Conservation (phyloP, 768 basidiomycete genomes). For the Leccinum subgranulosum region DNA sequence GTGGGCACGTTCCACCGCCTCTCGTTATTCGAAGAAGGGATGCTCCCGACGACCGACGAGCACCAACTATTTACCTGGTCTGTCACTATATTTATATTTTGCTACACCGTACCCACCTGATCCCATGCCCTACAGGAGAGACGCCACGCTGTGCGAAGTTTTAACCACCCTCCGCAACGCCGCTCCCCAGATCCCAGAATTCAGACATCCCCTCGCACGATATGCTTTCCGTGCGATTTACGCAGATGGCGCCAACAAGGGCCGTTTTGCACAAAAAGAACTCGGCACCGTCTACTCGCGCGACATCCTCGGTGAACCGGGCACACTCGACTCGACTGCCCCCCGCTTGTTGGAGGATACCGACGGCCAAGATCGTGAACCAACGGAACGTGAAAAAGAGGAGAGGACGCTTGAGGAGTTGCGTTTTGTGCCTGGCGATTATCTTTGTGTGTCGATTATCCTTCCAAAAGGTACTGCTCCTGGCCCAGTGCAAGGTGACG, state of each 20-base stretch:
- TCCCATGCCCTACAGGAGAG: slow-evolving; percentile 52
- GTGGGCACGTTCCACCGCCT: slow-evolving; percentile 75
- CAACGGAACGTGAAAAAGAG: slow-evolving; percentile 49
- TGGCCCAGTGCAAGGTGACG: slow-evolving; percentile 48
- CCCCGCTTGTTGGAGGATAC: slow-evolving; percentile 58
- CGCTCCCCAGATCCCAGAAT: slow-evolving; percentile 65
- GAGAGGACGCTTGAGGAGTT: slow-evolving; percentile 78
- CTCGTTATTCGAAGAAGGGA: slow-evolving; percentile 72
- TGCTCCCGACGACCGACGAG: slow-evolving; percentile 75
- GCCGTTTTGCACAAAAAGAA: slow-evolving; percentile 72
- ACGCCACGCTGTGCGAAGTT: slow-evolving; percentile 77
- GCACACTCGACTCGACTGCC: slow-evolving; percentile 53
- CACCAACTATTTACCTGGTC: slow-evolving; percentile 83
- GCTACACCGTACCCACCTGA: neutral
- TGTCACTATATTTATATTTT: slow-evolving; percentile 8
- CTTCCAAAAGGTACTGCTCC: slow-evolving; percentile 60
- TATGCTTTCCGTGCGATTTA: slow-evolving; percentile 81
- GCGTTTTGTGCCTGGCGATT: slow-evolving; percentile 79
- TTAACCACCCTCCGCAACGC: slow-evolving; percentile 72
- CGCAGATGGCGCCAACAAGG: slow-evolving; percentile 69
- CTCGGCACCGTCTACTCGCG: slow-evolving; percentile 80
- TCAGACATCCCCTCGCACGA: slow-evolving; percentile 77
- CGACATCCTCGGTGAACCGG: slow-evolving; percentile 81
- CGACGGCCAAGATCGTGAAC: slow-evolving; percentile 30
- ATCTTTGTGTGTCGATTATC: slow-evolving; percentile 68